These are phyloP conservation scores for Solanum chiquidenum DNA, from an alignment of 257 asterid species.

Conservation along the genomic window DNA sequence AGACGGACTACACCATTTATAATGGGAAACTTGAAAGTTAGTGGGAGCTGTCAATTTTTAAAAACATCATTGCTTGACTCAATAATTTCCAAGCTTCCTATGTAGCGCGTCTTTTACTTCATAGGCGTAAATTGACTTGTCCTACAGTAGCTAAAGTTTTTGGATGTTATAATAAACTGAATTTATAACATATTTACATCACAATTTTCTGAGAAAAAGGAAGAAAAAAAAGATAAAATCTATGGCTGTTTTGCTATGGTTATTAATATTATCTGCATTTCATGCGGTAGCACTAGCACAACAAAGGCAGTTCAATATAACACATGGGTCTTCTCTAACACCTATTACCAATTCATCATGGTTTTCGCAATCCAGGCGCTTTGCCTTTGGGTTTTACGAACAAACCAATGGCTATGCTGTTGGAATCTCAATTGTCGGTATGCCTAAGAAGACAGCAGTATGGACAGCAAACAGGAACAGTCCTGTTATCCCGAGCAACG, in stretches of 20 bases:
- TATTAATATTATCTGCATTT: constrained; percentile 4
- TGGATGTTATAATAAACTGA: background rate
- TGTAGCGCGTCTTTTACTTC: background rate
- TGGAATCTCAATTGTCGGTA: constrained; percentile 5
- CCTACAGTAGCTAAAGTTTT: too few relatives aligned
- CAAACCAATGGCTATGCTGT: constrained; percentile 9
- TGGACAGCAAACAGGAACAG: constrained; percentile 22
- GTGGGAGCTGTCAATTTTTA: background rate
- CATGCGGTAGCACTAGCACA: constrained; percentile 16
- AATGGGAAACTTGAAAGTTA: background rate
- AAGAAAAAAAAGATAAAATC: background rate
- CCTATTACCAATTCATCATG: constrained; percentile 18
- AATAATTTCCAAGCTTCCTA: background rate
- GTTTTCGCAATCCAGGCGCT: constrained; percentile 7
- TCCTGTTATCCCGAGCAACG: constrained; percentile 1
- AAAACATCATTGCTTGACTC: background rate
- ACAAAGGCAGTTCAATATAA: constrained; percentile 13
- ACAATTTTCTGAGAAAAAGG: background rate
- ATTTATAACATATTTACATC: background rate
- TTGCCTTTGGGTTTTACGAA: constrained; percentile 16
- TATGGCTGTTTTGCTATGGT: constrained; percentile 3
- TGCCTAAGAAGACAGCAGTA: constrained; percentile 2
- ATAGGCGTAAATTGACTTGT: background rate
- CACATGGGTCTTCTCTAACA: constrained; percentile 25
- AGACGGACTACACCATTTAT: too few relatives aligned